These are phyloP conservation scores for Irpex sp. DNA, from an alignment of 1,284 basidiomycete genomes.

Conservation along the genomic window DNA sequence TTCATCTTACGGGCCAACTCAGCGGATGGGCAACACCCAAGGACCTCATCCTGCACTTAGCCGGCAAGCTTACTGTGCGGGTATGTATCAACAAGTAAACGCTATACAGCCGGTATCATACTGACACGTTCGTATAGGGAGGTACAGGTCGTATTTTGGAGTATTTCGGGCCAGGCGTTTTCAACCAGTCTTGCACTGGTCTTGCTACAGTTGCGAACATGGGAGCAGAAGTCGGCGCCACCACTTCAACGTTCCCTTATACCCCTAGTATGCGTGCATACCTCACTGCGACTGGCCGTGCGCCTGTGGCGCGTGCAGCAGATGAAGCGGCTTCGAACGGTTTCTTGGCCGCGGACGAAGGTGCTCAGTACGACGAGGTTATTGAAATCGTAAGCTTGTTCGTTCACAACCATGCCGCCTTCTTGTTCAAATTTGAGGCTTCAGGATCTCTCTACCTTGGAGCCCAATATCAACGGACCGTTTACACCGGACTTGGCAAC, in stretches of 20 bases:
- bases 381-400: constrained; percentile 78
- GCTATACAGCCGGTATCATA: neutral
- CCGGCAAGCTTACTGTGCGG: constrained; percentile 91
- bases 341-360: constrained; percentile 82
- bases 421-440: neutral
- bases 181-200: constrained; percentile 89
- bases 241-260: constrained; percentile 97
- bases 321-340: constrained; percentile 79
- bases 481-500: constrained; percentile 98
- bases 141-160: constrained; percentile 97
- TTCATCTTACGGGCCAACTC: constrained; percentile 88
- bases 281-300: constrained; percentile 86
- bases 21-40: constrained; percentile 95
- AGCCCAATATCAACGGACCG: constrained; percentile 96
- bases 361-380: constrained; percentile 94
- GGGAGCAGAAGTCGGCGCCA: constrained; percentile 99
- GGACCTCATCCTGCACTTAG: constrained; percentile 93
- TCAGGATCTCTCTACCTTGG: constrained; percentile 86
- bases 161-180: constrained; percentile 96
- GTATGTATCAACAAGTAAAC: constrained; percentile 40
- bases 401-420: neutral
- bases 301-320: constrained; percentile 85
- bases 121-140: constrained; percentile 49
- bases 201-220: constrained; percentile 96
- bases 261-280: constrained; percentile 88